phyloP scores from a whole-genome alignment of 148 eudicot genomes.

The Arbutus unedo region DNA sequence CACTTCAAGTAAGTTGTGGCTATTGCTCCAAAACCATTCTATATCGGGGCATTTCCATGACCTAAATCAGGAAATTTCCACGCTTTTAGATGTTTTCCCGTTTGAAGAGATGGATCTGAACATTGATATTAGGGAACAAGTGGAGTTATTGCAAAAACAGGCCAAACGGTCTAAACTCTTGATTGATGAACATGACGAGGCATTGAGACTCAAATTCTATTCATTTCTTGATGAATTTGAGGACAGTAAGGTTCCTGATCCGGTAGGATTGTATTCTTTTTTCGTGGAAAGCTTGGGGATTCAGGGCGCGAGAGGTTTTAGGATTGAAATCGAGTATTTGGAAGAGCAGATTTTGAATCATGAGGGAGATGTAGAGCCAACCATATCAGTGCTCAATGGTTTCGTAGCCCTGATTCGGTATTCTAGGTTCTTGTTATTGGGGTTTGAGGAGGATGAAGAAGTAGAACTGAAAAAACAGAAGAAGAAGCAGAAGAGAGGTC shows the following conservation, averaged over 20 bases:
- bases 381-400: constrained; percentile 56
- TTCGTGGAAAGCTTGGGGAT: constrained; percentile 58
- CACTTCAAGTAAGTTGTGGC: constrained; percentile 70
- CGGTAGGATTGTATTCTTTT: constrained; percentile 36
- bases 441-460: constrained; percentile 71
- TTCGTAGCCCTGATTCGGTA: constrained; percentile 71
- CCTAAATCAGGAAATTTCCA: constrained; percentile 64
- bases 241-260: constrained; percentile 40
- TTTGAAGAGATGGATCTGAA: constrained; percentile 44
- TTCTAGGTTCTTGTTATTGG: constrained; percentile 66
- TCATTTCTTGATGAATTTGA: constrained; percentile 55
- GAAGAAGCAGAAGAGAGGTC: constrained; percentile 42
- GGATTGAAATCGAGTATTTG: constrained; percentile 73
- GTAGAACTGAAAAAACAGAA: constrained; percentile 37
- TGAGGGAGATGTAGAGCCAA: constrained; percentile 73
- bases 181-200: constrained; percentile 62
- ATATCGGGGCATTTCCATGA: constrained; percentile 89
- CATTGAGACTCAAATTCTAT: constrained; percentile 45
- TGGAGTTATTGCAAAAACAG: constrained; percentile 65
- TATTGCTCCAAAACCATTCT: constrained; percentile 66
- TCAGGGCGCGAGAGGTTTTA: constrained; percentile 40
- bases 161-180: constrained; percentile 43
- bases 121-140: constrained; percentile 67
- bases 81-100: constrained; percentile 81
- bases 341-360: constrained; percentile 83